A percentile compares a stretch with the other conserved stretches of the same genome.
Evolutionary conservation across 192 early-diverging fungal species (phyloP).

Genomic region (Backusella westeae): DNA sequence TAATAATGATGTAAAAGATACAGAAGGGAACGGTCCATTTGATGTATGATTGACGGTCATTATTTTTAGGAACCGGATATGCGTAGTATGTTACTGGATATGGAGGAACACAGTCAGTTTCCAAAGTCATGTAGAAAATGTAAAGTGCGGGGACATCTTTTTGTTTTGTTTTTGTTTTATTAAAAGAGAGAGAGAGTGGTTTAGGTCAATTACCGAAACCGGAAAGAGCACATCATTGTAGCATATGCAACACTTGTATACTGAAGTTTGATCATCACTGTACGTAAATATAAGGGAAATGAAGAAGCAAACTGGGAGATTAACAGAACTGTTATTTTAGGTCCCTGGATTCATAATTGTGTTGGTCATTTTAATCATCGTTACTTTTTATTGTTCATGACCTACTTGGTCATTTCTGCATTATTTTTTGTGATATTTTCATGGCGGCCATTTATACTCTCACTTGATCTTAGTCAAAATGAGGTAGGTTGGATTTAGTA

Average conservation of each 20-base stretch:
- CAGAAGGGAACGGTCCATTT: background rate
- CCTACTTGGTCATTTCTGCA: constrained; percentile 49
- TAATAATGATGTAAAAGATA: background rate
- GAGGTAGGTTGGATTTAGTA: constrained; percentile 25
- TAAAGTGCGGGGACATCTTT: background rate
- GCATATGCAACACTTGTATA: constrained; percentile 72
- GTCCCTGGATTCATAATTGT: constrained; percentile 82
- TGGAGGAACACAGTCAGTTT: constrained; percentile 44
- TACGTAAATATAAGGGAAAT: constrained; percentile 4
- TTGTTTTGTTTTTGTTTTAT: background rate
- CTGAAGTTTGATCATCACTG: constrained; percentile 72
- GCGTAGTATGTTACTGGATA: constrained; percentile 43
- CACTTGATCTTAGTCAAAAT: constrained; percentile 38
- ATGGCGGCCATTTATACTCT: constrained; percentile 45
- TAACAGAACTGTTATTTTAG: background rate
- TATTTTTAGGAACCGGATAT: constrained; percentile 32
- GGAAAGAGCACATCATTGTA: constrained; percentile 79
- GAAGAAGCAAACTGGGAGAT: too few species aligned
- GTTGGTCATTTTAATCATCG: constrained; percentile 77
- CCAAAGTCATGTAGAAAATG: constrained; percentile 40
- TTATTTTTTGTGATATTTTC: constrained; percentile 46
- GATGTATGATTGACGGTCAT: background rate
- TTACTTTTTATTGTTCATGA: constrained; percentile 72
- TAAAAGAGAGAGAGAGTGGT: background rate
- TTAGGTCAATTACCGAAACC: constrained; percentile 68